Percentiles rank a stretch among this genome's conserved stretches.
These are phyloP conservation scores for Pyricularia pennisetigena DNA, from an alignment of 2,329 filamentous ascomycete genomes.

Conservation along the genomic window DNA sequence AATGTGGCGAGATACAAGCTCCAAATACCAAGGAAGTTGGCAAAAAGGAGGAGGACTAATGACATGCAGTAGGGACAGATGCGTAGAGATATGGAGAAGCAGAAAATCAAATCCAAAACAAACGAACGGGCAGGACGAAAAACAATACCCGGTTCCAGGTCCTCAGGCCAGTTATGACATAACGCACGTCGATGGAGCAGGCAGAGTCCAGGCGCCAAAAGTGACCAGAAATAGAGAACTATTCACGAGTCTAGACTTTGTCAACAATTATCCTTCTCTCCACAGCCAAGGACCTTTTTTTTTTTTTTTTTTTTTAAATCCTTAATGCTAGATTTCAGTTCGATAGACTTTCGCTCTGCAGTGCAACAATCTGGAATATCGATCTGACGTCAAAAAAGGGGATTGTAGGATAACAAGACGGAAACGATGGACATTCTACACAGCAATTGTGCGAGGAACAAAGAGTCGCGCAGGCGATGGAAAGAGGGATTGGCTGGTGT, in stretches of 20 bases:
- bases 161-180: conserved; percentile 2
- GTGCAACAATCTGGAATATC: background rate
- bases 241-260: background rate
- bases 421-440: background rate
- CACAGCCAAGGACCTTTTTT: background rate
- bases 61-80: background rate
- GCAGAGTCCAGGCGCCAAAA: background rate
- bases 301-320: background rate
- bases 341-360: background rate
- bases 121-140: background rate
- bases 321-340: background rate
- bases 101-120: background rate
- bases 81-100: background rate
- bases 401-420: background rate
- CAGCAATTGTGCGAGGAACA: background rate
- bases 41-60: background rate
- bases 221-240: background rate
- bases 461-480: background rate
- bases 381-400: background rate
- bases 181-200: conserved; percentile 1
- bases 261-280: too few relatives aligned
- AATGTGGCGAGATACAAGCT: background rate
- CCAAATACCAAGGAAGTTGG: background rate
- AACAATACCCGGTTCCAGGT: background rate
- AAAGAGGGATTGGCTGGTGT: background rate